These are phyloP conservation scores for Leccinellum rugosiceps DNA, from an alignment of 768 basidiomycete species.

Conservation along the genomic window DNA sequence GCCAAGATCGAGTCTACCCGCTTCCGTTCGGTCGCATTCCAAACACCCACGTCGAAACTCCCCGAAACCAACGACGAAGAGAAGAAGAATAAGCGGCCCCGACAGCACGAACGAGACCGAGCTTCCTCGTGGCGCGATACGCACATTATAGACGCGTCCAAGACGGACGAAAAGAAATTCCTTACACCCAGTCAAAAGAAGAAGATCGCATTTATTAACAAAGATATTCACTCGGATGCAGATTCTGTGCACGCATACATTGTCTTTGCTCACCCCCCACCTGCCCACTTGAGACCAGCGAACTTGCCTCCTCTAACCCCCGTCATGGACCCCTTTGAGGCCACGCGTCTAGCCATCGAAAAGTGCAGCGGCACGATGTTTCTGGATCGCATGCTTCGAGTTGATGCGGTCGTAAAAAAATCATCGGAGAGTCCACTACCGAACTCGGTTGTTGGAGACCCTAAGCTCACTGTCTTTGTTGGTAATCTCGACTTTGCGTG, in stretches of 20 bases:
- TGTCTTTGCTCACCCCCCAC: constrained; percentile 75
- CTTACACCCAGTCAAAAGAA: constrained; percentile 86
- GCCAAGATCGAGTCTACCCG: constrained; percentile 90
- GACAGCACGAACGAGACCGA: constrained; percentile 56
- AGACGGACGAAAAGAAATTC: constrained; percentile 57
- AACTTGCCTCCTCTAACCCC: constrained; percentile 51
- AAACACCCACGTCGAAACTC: constrained; percentile 69
- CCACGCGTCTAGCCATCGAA: constrained; percentile 55
- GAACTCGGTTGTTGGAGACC: constrained; percentile 47
- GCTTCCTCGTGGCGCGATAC: constrained; percentile 54
- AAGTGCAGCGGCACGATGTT: constrained; percentile 69
- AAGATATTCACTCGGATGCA: constrained; percentile 79
- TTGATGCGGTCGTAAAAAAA: constrained; percentile 58
- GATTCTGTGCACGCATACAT: constrained; percentile 84
- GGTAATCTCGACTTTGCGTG: constrained; percentile 92
- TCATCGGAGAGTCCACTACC: constrained; percentile 20
- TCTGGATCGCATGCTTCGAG: constrained; percentile 73
- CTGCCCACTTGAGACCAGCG: constrained; percentile 38
- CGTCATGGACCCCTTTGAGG: constrained; percentile 66
- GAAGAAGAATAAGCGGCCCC: constrained; percentile 30
- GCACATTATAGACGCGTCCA: constrained; percentile 42
- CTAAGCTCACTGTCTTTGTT: constrained; percentile 83
- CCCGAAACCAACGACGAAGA: constrained; percentile 37
- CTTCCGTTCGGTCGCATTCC: constrained; percentile 92
- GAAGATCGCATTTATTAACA: constrained; percentile 90